phyloP scores from a whole-genome alignment of 306 rosid species.

The Corylus heterophylla region DNA sequence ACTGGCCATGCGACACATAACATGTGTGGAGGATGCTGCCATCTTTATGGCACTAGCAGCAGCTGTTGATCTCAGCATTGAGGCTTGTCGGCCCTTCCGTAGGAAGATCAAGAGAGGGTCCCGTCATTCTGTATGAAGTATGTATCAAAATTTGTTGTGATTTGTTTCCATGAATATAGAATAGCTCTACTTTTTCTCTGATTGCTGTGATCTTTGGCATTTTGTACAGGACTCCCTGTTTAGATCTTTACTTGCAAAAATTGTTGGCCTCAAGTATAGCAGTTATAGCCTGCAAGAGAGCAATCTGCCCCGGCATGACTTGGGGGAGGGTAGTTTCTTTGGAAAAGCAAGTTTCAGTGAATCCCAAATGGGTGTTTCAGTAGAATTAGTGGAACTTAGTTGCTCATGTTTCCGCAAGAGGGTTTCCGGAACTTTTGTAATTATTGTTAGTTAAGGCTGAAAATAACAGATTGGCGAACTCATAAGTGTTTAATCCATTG shows the following conservation, averaged over 20 bases:
- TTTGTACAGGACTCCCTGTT: conserved; percentile 54
- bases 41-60: conserved; percentile 96
- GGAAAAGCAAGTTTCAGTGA: neutral
- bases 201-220: conserved; percentile 42
- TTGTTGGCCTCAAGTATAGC: conserved; percentile 29
- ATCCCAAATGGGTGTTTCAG: neutral
- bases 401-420: neutral
- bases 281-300: neutral
- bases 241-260: conserved; percentile 21
- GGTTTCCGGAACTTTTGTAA: neutral
- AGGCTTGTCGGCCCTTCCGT: conserved; percentile 80
- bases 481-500: neutral
- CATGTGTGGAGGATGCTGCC: conserved; percentile 90
- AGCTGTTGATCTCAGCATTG: conserved; percentile 80
- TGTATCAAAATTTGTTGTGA: conserved; percentile 14
- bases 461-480: neutral
- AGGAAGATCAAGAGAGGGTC: conserved; percentile 61
- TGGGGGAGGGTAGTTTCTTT: conserved; percentile 6
- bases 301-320: conserved; percentile 1
- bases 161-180: conserved; percentile 17
- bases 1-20: conserved; percentile 82
- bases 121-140: conserved; percentile 49
- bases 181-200: conserved; percentile 17
- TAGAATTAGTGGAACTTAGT: neutral
- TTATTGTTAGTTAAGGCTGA: neutral